These are phyloP conservation scores for Botryotinia globosa DNA, from an alignment of 2,329 filamentous ascomycete species.

Conservation along the genomic window DNA sequence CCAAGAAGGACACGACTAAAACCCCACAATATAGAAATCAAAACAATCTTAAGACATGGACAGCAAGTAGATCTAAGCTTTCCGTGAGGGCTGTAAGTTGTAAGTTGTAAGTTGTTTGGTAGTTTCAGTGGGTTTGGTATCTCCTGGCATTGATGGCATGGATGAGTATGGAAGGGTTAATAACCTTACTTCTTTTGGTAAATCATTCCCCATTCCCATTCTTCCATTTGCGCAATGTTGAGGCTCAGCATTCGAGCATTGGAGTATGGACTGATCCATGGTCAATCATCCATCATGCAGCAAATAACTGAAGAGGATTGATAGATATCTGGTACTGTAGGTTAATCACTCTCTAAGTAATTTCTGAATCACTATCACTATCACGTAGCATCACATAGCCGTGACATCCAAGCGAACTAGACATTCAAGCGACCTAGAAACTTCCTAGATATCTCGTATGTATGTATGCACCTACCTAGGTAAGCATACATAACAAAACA, in stretches of 20 bases:
- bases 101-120: not conserved
- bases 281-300: not conserved
- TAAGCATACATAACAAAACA: not conserved
- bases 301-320: not conserved
- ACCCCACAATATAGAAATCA: not conserved
- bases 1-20: slow-evolving; percentile 2
- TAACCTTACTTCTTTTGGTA: not conserved
- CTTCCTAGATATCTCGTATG: not conserved
- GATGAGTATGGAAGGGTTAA: not conserved
- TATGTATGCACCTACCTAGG: not conserved
- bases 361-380: not conserved
- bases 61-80: slow-evolving; percentile 9
- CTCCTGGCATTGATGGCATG: not conserved
- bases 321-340: not conserved
- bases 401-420: not conserved
- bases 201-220: not conserved
- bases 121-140: not conserved
- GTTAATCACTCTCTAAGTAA: not conserved
- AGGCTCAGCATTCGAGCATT: slow-evolving; percentile 6
- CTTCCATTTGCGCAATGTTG: not conserved
- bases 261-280: not conserved
- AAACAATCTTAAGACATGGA: slow-evolving; percentile 11
- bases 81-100: not conserved
- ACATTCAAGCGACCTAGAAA: not conserved
- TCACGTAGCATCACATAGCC: not conserved